Percentiles rank a stretch among this genome's conserved stretches.
Evolutionary conservation across 352 stramenopile species (phyloP).

Genomic region (Peronosclerospora sorghi): DNA sequence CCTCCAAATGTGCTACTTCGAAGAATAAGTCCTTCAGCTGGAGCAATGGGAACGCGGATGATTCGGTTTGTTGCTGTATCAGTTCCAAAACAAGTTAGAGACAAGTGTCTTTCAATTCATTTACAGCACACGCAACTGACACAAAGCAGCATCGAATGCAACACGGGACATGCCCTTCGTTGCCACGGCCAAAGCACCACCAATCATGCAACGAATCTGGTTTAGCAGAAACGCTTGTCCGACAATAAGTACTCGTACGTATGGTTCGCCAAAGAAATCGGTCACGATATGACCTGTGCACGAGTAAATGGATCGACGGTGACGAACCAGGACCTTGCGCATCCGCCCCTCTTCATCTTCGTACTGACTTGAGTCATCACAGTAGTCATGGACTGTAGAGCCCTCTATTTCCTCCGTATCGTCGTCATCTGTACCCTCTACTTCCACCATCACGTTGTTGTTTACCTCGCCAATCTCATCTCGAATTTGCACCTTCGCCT

Average conservation of each 20-base stretch:
- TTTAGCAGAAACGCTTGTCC: conserved; percentile 81
- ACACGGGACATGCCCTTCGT: conserved; percentile 56
- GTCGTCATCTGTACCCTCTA: conserved; percentile 5
- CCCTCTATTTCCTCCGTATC: conserved; percentile 7
- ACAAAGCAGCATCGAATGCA: conserved; percentile 61
- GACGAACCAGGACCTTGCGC: conserved; percentile 48
- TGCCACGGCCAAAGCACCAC: conserved; percentile 69
- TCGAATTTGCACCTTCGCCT: conserved; percentile 10
- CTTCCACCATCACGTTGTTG: conserved; percentile 6
- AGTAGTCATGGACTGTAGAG: conserved; percentile 12
- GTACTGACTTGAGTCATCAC: conserved; percentile 25
- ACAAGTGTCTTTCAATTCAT: neutral
- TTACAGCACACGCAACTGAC: conserved; percentile 18
- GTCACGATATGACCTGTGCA: conserved; percentile 50
- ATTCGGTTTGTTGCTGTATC: conserved; percentile 54
- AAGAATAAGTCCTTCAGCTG: conserved; percentile 81
- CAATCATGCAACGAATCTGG: conserved; percentile 88
- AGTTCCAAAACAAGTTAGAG: conserved; percentile 8
- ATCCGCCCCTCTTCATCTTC: conserved; percentile 23
- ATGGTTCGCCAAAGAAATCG: conserved; percentile 49
- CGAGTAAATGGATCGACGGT: conserved; percentile 70
- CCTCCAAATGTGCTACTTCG: conserved; percentile 71
- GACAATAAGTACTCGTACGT: conserved; percentile 68
- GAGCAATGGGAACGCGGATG: conserved; percentile 80
- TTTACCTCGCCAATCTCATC: conserved; percentile 4